A percentile compares a stretch with the other conserved stretches of the same genome.
Conservation (phyloP, 1,139 yeast genomes). For the Kodamaea fungicola region DNA sequence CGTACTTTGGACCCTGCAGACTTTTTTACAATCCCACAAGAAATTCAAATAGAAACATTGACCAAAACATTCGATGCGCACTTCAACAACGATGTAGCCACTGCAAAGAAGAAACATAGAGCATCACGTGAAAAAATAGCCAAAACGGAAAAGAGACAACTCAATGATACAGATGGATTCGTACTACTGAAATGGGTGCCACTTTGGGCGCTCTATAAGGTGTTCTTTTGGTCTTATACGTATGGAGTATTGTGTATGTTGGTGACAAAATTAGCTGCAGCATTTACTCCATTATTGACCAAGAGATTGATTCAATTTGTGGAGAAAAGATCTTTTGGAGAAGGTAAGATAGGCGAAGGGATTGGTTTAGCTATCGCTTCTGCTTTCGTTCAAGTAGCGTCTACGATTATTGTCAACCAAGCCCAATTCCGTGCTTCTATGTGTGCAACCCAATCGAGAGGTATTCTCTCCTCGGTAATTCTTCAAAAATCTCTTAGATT, state of each 20-base stretch:
- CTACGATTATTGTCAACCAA: conserved; percentile 49
- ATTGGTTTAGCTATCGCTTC: conserved; percentile 29
- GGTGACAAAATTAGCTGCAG: conserved; percentile 15
- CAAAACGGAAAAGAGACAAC: conserved; percentile 17
- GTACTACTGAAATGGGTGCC: too few relatives aligned
- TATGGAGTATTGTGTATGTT: conserved; percentile 19
- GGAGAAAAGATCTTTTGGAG: conserved; percentile 26
- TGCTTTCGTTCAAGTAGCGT: conserved; percentile 30
- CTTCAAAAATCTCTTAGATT: conserved; percentile 30
- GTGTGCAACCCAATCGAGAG: conserved; percentile 28
- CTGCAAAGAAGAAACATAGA: conserved; percentile 18
- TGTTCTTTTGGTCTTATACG: conserved; percentile 14
- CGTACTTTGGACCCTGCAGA: conserved; percentile 48
- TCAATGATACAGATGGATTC: too few relatives aligned
- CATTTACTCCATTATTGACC: conserved; percentile 31
- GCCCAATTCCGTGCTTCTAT: conserved; percentile 50
- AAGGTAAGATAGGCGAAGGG: conserved; percentile 25
- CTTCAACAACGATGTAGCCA: conserved; percentile 19
- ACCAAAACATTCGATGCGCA: conserved; percentile 25
- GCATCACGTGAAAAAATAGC: conserved; percentile 18
- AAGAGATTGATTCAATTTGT: conserved; percentile 42
- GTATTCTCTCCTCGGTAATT: conserved; percentile 32
- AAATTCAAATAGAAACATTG: conserved; percentile 33
- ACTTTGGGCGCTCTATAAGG: too few relatives aligned
- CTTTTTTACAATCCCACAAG: conserved; percentile 32